phyloP scores from a whole-genome alignment of 2,329 filamentous ascomycete species.

The Fusarium nematophilum region DNA sequence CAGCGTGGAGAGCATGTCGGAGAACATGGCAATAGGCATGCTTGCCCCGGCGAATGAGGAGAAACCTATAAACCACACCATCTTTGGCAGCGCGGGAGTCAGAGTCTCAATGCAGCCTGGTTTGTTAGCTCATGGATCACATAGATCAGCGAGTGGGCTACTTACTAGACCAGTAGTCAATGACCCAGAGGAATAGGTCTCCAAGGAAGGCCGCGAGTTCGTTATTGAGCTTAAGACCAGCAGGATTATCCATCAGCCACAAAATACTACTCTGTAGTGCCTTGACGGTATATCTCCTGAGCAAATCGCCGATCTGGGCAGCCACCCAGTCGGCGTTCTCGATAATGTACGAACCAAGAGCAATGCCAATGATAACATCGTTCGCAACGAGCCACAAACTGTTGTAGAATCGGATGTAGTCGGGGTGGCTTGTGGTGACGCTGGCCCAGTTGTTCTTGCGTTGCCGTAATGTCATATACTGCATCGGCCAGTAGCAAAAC shows the following conservation, averaged over 20 bases:
- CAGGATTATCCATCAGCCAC: slow-evolving; percentile 97
- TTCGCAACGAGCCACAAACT: slow-evolving; percentile 98
- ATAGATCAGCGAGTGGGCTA: slow-evolving; percentile 20
- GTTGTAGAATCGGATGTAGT: slow-evolving; percentile 99
- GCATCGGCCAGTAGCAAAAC: slow-evolving; percentile 98
- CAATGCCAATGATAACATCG: slow-evolving; percentile 98
- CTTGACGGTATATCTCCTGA: slow-evolving; percentile 87
- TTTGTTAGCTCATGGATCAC: slow-evolving; percentile 35
- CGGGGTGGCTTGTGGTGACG: slow-evolving; percentile 92
- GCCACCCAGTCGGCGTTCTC: slow-evolving; percentile 92
- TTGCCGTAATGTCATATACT: slow-evolving; percentile 91
- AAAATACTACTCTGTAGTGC: slow-evolving; percentile 88
- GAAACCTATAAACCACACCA: slow-evolving; percentile 94
- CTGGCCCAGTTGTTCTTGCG: slow-evolving; percentile 95
- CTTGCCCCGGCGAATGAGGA: slow-evolving; percentile 96
- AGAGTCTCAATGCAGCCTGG: slow-evolving; percentile 81
- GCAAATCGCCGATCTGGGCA: slow-evolving; percentile 77
- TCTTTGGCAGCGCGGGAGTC: slow-evolving; percentile 81
- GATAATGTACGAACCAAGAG: slow-evolving; percentile 94
- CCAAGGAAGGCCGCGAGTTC: slow-evolving; percentile 94
- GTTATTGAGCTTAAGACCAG: slow-evolving; percentile 92
- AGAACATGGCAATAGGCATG: slow-evolving; percentile 96
- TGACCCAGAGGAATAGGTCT: slow-evolving; percentile 97
- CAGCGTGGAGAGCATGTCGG: slow-evolving; percentile 88
- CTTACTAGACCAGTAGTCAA: slow-evolving; percentile 94